These are phyloP conservation scores for Styphnolobium japonicum DNA, from an alignment of 306 rosid genomes.

Conservation along the genomic window DNA sequence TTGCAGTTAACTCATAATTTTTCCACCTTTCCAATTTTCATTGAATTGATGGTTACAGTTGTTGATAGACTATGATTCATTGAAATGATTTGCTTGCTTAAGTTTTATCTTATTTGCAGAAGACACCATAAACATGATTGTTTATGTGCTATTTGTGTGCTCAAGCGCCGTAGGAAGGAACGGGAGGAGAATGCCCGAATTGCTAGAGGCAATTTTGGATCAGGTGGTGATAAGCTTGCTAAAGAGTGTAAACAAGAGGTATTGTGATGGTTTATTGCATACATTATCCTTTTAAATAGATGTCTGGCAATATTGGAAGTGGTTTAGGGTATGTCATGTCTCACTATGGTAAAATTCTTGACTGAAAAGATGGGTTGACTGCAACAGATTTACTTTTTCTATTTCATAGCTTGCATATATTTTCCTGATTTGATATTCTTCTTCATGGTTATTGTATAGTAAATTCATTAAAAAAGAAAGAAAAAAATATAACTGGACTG, in stretches of 20 bases:
- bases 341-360: not conserved
- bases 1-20: not conserved
- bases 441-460: slow-evolving; percentile 10
- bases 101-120: slow-evolving; percentile 48
- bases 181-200: slow-evolving; percentile 80
- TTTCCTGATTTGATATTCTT: slow-evolving; percentile 10
- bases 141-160: slow-evolving; percentile 91
- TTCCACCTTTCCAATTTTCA: not conserved
- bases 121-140: slow-evolving; percentile 94
- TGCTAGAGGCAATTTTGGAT: slow-evolving; percentile 52
- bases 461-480: not conserved
- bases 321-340: not conserved
- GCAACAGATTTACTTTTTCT: not conserved
- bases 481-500: not conserved
- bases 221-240: slow-evolving; percentile 45
- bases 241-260: slow-evolving; percentile 74
- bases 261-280: slow-evolving; percentile 18
- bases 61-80: slow-evolving; percentile 3
- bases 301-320: not conserved
- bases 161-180: slow-evolving; percentile 91
- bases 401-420: not conserved
- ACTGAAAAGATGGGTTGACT: not conserved
- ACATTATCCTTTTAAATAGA: not conserved
- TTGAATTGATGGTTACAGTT: not conserved
- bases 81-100: slow-evolving; percentile 17